Base-by-base conservation (phyloP, 2,329 filamentous ascomycete genomes). In the Dothidotthia symphoricarpi region DNA sequence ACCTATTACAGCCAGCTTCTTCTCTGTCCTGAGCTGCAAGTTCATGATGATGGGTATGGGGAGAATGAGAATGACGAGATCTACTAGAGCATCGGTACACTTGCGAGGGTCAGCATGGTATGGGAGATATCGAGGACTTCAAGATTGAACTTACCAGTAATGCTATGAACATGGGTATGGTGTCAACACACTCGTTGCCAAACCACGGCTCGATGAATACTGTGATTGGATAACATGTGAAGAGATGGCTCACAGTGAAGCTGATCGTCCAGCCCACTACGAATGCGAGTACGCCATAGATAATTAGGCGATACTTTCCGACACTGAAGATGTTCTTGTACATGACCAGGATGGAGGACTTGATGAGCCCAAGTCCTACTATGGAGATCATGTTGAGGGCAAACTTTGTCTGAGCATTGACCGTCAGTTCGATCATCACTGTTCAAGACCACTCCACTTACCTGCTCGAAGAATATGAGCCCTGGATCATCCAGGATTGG, bases 241-340 rank as follows among this genome's bases (percentile, higher is more conserved):
- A 61, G 4, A 61, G 43, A 41, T 55, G 47, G 7, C 49, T 50
- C 31, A 54, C 44, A 7, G 49, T 41, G 34, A 59, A 59, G 37
- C 48, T 43, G 26, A 59, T 24, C 4, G 53, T 54, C 57, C 57
- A 61, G 27, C 35, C 34, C 15, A 55, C 35, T 7, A 59, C 51
- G 12, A 53, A 41, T 3, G 28, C 50, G 19, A 57, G 48, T 16
- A 52, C 46, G 13, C 38, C n/a, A 24, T 51, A 51, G 15, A 63
- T 49, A 6, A 39, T 38, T 7, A 57, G 43, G 10, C 46, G 47
- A 29, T 53, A 54, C 15, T 46, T 55, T 25, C 29, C 47, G 7
- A 52, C 43, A 6, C 46, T 39, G 35, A 64, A 58, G 17, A 64
- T 59, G 28, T 54, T 54, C 28, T 53, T 57, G 42, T 61, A 61